These are phyloP conservation scores for Rhodomyrtus psidioides DNA, from an alignment of 441 rosid genomes.

Conservation along the genomic window DNA sequence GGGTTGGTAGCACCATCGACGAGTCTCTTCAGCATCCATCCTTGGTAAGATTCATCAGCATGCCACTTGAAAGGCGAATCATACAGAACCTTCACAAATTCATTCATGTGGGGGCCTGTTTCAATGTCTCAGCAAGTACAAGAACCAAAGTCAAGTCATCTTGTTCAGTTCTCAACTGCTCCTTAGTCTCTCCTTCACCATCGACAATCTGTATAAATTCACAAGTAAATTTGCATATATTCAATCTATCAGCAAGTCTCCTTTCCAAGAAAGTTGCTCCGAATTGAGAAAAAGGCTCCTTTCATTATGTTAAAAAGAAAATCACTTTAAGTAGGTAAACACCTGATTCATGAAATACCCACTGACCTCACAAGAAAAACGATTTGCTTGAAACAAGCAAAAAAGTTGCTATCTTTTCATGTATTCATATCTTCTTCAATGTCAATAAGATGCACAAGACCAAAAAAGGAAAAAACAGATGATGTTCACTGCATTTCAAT, in stretches of 20 bases:
- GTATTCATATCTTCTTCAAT: neutral
- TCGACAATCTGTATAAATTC: slow-evolving; percentile 51
- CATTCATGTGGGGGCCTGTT: slow-evolving; percentile 66
- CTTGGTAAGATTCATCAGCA: slow-evolving; percentile 71
- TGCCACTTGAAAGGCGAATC: slow-evolving; percentile 75
- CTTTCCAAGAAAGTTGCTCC: slow-evolving; percentile 81
- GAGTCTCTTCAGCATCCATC: slow-evolving; percentile 78
- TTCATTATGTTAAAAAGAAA: slow-evolving; percentile 5
- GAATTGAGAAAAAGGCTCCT: slow-evolving; percentile 70
- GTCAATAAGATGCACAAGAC: neutral
- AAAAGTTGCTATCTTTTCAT: neutral
- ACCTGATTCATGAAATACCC: neutral
- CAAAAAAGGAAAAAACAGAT: neutral
- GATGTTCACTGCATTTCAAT: neutral
- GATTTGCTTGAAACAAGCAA: neutral
- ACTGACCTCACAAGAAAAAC: neutral
- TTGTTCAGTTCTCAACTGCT: slow-evolving; percentile 50
- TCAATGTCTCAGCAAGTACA: slow-evolving; percentile 87
- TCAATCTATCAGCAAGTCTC: slow-evolving; percentile 47
- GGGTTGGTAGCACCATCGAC: slow-evolving; percentile 69
- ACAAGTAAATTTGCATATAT: slow-evolving; percentile 34
- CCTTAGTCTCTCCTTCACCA: slow-evolving; percentile 64
- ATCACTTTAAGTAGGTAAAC: neutral
- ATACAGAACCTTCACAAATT: slow-evolving; percentile 77
- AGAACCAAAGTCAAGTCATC: slow-evolving; percentile 74